These are phyloP conservation scores for Trichoderma gamsii DNA, from an alignment of 495 filamentous ascomycete genomes.

Conservation along the genomic window DNA sequence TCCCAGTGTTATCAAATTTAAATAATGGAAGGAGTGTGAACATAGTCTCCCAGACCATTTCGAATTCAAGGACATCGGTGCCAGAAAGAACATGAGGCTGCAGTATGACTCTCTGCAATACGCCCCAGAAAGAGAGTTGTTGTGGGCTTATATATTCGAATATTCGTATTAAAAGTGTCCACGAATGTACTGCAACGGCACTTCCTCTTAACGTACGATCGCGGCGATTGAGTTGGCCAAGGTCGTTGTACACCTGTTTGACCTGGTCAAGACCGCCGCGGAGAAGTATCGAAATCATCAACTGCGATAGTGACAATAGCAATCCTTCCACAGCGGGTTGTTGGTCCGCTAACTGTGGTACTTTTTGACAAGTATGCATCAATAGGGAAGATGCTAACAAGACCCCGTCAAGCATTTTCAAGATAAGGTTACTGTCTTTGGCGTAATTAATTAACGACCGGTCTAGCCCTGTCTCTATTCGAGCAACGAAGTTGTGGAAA, in stretches of 20 bases:
- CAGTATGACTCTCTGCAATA: slow-evolving; percentile 45
- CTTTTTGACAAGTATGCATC: slow-evolving; percentile 31
- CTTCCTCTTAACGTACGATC: slow-evolving; percentile 63
- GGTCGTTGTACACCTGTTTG: slow-evolving; percentile 55
- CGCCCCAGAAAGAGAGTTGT: slow-evolving; percentile 51
- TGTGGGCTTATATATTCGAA: slow-evolving; percentile 43
- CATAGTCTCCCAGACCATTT: slow-evolving; percentile 64
- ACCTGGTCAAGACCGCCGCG: slow-evolving; percentile 47
- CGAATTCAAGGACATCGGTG: slow-evolving; percentile 52
- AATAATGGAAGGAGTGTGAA: slow-evolving; percentile 70
- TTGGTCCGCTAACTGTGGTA: slow-evolving; percentile 24
- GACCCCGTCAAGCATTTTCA: slow-evolving; percentile 15
- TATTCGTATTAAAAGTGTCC: slow-evolving; percentile 59
- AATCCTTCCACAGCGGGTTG: slow-evolving; percentile 38
- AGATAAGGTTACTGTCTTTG: not conserved
- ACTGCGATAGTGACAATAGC: slow-evolving; percentile 32
- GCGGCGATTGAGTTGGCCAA: slow-evolving; percentile 45
- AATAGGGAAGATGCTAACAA: slow-evolving; percentile 27
- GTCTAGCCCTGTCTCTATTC: slow-evolving; percentile 26
- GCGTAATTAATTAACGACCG: slow-evolving; percentile 12
- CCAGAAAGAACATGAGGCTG: slow-evolving; percentile 25
- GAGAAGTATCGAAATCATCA: slow-evolving; percentile 38
- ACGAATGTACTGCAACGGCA: slow-evolving; percentile 52
- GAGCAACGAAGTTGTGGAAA: slow-evolving; percentile 32
- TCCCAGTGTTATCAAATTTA: slow-evolving; percentile 67